phyloP scores from a whole-genome alignment of 306 rosid species.

The Dalbergia cultrata region DNA sequence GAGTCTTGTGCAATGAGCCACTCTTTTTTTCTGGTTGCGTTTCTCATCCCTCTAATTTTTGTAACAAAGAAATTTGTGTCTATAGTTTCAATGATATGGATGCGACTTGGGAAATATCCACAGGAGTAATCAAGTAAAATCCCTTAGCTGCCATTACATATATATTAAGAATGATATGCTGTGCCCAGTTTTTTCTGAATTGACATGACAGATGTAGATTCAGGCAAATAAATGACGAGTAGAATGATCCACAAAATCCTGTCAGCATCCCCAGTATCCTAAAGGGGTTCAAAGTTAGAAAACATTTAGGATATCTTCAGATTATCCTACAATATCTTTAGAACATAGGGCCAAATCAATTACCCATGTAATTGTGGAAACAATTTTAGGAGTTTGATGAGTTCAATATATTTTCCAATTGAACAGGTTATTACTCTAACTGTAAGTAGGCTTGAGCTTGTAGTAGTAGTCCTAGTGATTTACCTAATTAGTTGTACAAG shows the following conservation, averaged over 20 bases:
- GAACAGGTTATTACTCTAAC: neutral
- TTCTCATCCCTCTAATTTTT: neutral
- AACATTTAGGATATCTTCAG: neutral
- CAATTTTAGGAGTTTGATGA: no score
- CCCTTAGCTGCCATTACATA: constrained; percentile 10
- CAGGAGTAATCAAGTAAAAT: constrained; percentile 10
- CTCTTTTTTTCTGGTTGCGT: neutral
- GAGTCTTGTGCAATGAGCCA: neutral
- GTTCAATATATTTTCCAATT: neutral
- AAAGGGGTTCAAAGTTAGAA: neutral
- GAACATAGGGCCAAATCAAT: neutral
- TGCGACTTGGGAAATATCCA: neutral
- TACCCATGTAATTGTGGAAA: neutral
- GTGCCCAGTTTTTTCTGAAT: neutral
- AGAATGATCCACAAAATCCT: neutral
- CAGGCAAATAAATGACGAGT: neutral
- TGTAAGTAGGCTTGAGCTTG: neutral
- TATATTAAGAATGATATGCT: neutral
- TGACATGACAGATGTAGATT: neutral
- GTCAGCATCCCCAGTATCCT: neutral
- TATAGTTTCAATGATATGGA: constrained; percentile 9
- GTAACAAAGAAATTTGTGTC: neutral
- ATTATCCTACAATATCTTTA: neutral
- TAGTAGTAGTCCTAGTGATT: neutral
- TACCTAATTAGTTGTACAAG: no score